These are phyloP conservation scores for Collybia mongolica DNA, from an alignment of 768 basidiomycete species.

Conservation along the genomic window DNA sequence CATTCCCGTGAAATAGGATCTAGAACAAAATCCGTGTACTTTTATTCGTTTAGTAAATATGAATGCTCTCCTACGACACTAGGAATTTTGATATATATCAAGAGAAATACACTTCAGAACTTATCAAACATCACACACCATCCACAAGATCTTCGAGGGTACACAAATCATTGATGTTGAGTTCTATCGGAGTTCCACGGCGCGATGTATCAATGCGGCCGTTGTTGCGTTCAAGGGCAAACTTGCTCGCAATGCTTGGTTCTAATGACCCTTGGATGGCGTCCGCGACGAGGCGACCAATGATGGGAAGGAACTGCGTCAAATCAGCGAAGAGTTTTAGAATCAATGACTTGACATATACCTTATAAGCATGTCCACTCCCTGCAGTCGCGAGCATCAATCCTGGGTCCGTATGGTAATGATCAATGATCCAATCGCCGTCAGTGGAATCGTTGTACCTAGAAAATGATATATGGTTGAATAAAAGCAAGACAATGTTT, in stretches of 20 bases:
- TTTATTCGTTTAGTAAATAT: too few relatives aligned
- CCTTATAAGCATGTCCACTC: constrained; percentile 89
- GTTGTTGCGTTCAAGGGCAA: constrained; percentile 56
- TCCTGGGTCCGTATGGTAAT: constrained; percentile 51
- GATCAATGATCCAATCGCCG: constrained; percentile 88
- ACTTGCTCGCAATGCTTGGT: constrained; percentile 50
- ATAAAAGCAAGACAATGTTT: not conserved
- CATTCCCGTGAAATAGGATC: constrained; percentile 20
- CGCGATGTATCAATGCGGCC: constrained; percentile 8
- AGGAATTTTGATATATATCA: constrained; percentile 4
- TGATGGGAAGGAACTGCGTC: constrained; percentile 78
- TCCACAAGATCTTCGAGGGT: constrained; percentile 39
- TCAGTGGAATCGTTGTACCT: constrained; percentile 92
- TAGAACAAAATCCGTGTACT: not conserved
- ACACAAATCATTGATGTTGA: constrained; percentile 51
- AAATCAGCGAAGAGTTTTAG: not conserved
- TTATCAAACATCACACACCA: not conserved
- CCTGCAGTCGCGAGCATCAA: constrained; percentile 85
- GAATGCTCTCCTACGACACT: constrained; percentile 9
- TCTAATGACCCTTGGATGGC: constrained; percentile 65
- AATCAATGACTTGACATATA: constrained; percentile 18
- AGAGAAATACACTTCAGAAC: not conserved
- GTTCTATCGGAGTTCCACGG: constrained; percentile 25
- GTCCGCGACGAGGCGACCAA: constrained; percentile 77
- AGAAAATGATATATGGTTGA: not conserved